Base-by-base conservation (phyloP, 169 alveolate species). In the Eimeria sp. region DNA sequence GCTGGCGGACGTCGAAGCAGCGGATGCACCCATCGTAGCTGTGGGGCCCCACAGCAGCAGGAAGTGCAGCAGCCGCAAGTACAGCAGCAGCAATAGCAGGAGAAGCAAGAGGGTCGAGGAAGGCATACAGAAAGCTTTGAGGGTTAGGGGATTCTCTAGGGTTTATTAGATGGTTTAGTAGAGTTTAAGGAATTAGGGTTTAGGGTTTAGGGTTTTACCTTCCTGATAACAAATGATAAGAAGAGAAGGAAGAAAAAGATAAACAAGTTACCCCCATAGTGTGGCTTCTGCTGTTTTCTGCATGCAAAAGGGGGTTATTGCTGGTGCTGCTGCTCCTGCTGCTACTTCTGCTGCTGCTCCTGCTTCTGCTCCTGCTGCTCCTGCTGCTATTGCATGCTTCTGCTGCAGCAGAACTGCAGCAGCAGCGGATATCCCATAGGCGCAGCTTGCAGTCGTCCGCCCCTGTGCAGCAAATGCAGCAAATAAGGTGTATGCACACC, bases 251-350 rank as follows among this genome's bases (percentile, higher is more conserved):
- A 65, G 76, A 61, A 47, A 80, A 95, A 7, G 95, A 27, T 20
- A 86, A 13, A 22, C 92, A 30, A 45, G 96, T 95, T 14, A 95
- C 96, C 16, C 96, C 96, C 94, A 95, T 88, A 54, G 95, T 18
- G 86, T 95, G 96, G 72, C 95, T 78, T 27, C 95, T 70, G 30
- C 27, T 51, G 88, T 58, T 76, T 58, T 61, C 76, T 9, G 40
- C 63, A 20, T 51, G 89, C 61, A 54, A 14, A 54, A 7, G 61
- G 16, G 61, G 61, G 61, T 7, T 7, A 0, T 4, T 54, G 61
- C 58, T 51, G 58, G 18, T 51, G 58, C 61, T 54, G 61, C 61
- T 54, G 61, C 61, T 54, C 1, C 61, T 54, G 61, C 67, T 78
- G 58, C 67, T 30, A 5, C 67, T 78, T 40, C 67, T 78, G 2